Conservation (phyloP, 2,329 filamentous ascomycete species). For the Pyrenochaeta sp. region DNA sequence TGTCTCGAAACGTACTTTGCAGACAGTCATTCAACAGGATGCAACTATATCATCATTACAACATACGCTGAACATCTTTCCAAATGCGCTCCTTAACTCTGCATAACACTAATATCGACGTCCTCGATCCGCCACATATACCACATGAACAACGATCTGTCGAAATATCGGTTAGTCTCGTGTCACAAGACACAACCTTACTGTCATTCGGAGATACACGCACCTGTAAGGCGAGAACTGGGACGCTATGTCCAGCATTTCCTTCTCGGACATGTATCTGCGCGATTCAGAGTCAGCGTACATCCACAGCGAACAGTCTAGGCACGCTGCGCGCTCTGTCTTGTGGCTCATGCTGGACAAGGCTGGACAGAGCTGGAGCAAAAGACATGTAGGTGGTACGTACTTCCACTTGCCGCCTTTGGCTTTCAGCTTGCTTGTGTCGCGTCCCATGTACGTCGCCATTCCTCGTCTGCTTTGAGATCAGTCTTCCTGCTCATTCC, state of each 20-base stretch:
- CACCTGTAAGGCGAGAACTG: slow-evolving; percentile 83
- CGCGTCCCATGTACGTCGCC: slow-evolving; percentile 83
- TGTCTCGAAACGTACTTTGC: not conserved
- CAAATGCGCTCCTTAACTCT: slow-evolving; percentile 20
- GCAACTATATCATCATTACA: not conserved
- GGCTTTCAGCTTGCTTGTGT: slow-evolving; percentile 83
- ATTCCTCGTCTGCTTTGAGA: slow-evolving; percentile 71
- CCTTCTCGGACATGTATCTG: slow-evolving; percentile 86
- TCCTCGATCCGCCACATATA: slow-evolving; percentile 93
- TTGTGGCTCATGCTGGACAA: not conserved
- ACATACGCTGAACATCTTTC: not conserved
- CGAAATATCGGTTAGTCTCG: slow-evolving; percentile 3
- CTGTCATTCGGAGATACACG: slow-evolving; percentile 34
- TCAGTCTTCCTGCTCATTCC: not conserved
- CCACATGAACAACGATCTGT: slow-evolving; percentile 92
- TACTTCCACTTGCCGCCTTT: slow-evolving; percentile 87
- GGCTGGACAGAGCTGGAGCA: not conserved
- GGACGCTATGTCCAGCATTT: slow-evolving; percentile 85
- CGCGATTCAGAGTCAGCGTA: not conserved
- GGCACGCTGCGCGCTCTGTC: not conserved
- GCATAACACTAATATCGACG: slow-evolving; percentile 71
- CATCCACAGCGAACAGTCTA: not conserved
- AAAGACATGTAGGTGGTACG: not conserved
- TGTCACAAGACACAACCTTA: slow-evolving; percentile 6
- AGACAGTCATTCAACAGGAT: not conserved